These are phyloP conservation scores for Cryptosporidium bovis DNA, from an alignment of 169 alveolate species.

Conservation along the genomic window DNA sequence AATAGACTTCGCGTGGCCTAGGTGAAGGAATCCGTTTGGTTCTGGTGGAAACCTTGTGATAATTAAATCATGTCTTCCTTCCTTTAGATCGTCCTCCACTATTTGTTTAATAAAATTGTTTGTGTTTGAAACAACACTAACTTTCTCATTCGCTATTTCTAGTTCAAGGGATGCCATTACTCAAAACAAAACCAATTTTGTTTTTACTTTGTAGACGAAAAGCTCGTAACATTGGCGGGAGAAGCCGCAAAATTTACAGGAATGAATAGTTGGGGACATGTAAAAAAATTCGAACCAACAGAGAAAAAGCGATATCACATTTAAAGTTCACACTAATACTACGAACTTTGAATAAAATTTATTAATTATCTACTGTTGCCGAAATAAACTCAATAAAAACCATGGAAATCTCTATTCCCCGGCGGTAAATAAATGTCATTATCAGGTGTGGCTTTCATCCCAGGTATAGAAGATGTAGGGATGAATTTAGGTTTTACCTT, in stretches of 20 bases:
- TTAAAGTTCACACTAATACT: not conserved
- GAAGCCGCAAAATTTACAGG: too few species aligned
- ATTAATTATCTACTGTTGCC: not conserved
- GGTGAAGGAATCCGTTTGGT: conserved; percentile 99
- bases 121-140: conserved; percentile 33
- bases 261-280: not conserved
- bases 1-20: conserved; percentile 99
- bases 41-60: conserved; percentile 99
- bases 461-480: conserved; percentile 56
- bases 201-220: too few species aligned
- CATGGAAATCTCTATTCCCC: conserved; percentile 4
- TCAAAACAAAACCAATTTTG: too few species aligned
- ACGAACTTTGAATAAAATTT: not conserved
- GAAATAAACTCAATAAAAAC: not conserved
- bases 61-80: conserved; percentile 81
- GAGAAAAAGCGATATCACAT: not conserved
- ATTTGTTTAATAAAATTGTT: conserved; percentile 85
- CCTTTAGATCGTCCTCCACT: conserved; percentile 83
- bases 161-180: conserved; percentile 35
- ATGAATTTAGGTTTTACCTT: conserved; percentile 29
- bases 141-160: conserved; percentile 20
- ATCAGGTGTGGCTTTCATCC: conserved; percentile 12
- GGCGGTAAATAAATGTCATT: conserved; percentile 68
- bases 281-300: not conserved
- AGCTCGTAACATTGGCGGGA: too few species aligned